Conservation (phyloP, 345 rosid species). For the Cochlearia excelsa region DNA sequence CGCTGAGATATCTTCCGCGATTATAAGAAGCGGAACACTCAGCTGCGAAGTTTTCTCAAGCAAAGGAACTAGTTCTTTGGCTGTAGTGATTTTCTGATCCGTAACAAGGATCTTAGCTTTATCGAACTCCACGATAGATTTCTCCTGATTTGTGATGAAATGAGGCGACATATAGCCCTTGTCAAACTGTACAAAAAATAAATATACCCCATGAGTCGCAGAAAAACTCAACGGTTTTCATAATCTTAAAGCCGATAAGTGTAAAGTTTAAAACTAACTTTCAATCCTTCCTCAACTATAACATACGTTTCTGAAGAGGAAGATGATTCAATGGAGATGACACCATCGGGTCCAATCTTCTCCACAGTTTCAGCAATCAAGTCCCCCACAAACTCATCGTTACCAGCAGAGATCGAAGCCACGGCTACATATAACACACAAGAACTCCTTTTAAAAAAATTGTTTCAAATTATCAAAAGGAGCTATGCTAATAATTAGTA, state of each 20-base stretch:
- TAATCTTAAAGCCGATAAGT: too few species aligned
- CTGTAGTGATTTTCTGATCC: conserved; percentile 61
- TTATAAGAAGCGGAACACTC: conserved; percentile 72
- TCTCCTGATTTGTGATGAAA: conserved; percentile 81
- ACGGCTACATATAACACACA: conserved; percentile 52
- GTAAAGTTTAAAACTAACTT: conserved; percentile 41
- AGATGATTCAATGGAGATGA: conserved; percentile 74
- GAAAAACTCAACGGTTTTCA: neutral
- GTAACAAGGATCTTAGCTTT: conserved; percentile 76
- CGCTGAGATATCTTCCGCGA: conserved; percentile 73
- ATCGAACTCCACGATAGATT: conserved; percentile 70
- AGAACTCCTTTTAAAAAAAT: neutral
- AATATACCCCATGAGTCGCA: neutral
- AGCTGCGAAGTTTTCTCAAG: conserved; percentile 73
- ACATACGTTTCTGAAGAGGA: conserved; percentile 66
- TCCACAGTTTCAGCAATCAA: conserved; percentile 70
- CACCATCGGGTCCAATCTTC: conserved; percentile 83
- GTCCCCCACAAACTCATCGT: conserved; percentile 68
- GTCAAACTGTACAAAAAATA: conserved; percentile 57
- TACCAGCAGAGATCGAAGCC: conserved; percentile 89
- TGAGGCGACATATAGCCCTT: conserved; percentile 79
- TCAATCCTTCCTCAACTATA: conserved; percentile 79
- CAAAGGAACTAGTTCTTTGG: conserved; percentile 66
- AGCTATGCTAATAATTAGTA: conserved; percentile 2
- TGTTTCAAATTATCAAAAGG: neutral